These are phyloP conservation scores for Candolleomyces eurysporus DNA, from an alignment of 768 basidiomycete species.

Conservation along the genomic window DNA sequence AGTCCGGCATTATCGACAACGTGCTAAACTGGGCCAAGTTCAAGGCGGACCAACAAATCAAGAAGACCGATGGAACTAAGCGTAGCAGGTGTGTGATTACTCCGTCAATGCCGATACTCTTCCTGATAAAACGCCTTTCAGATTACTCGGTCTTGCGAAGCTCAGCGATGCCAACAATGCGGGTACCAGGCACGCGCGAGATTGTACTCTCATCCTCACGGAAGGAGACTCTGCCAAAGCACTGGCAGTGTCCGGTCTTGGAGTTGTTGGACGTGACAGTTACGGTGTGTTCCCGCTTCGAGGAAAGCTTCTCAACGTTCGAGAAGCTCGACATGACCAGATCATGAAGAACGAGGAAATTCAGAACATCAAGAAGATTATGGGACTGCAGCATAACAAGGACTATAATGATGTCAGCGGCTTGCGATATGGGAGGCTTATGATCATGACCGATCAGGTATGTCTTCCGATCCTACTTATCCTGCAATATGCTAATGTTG, in stretches of 20 bases:
- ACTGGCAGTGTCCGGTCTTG: conserved; percentile 90
- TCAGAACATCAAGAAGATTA: conserved; percentile 95
- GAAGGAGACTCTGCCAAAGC: conserved; percentile 99
- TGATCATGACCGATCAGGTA: conserved; percentile 99
- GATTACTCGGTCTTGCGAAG: conserved; percentile 88
- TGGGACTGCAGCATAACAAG: conserved; percentile 94
- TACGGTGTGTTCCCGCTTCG: conserved; percentile 98
- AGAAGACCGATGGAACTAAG: conserved; percentile 93
- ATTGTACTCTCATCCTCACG: conserved; percentile 94
- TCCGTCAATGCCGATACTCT: background rate
- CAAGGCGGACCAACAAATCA: conserved; percentile 93
- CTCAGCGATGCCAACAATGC: conserved; percentile 98
- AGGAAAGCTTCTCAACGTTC: conserved; percentile 95
- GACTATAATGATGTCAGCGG: conserved; percentile 67
- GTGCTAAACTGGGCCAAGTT: conserved; percentile 96
- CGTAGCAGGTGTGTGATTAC: conserved; percentile 63
- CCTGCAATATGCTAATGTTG: conserved; percentile 2
- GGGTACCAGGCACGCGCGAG: conserved; percentile 73
- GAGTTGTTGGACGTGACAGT: conserved; percentile 93
- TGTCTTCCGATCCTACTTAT: conserved; percentile 16
- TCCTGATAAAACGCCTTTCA: conserved; percentile 26
- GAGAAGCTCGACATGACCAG: conserved; percentile 93
- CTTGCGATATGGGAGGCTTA: conserved; percentile 89
- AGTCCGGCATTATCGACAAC: conserved; percentile 87
- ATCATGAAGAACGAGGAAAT: conserved; percentile 99